A percentile compares a stretch with the other conserved stretches of the same genome.
These are phyloP conservation scores for Fusarium mundagurra DNA, from an alignment of 2,329 filamentous ascomycete species.

Conservation along the genomic window DNA sequence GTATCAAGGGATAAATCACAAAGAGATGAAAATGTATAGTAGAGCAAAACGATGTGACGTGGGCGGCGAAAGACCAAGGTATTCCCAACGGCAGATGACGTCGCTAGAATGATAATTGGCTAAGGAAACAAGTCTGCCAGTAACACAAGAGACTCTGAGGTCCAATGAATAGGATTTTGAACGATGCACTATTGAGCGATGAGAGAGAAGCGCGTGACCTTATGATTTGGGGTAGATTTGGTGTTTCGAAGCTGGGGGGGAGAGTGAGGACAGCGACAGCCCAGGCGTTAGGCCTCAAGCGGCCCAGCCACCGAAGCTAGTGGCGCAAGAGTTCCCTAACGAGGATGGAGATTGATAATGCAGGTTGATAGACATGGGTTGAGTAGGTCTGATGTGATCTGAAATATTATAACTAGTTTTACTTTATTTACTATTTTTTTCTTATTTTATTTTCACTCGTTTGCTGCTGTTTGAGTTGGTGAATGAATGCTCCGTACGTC, in stretches of 20 bases:
- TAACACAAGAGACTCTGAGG: not conserved
- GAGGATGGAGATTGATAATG: conserved; percentile 14
- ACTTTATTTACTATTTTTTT: too few species aligned
- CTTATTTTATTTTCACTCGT: too few species aligned
- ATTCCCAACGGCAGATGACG: conserved; percentile 24
- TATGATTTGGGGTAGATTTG: not conserved
- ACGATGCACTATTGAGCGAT: not conserved
- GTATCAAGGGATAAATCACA: not conserved
- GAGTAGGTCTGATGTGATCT: not conserved
- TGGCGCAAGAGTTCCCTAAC: not conserved
- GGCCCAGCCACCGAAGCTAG: conserved; percentile 16
- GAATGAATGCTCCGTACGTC: not conserved
- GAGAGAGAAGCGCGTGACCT: not conserved
- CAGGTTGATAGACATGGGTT: not conserved
- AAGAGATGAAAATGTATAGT: not conserved
- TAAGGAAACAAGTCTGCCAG: not conserved
- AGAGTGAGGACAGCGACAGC: not conserved
- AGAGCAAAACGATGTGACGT: conserved; percentile 5
- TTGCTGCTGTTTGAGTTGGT: not conserved
- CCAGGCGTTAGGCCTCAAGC: conserved; percentile 11
- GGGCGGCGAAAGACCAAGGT: conserved; percentile 26
- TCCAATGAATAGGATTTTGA: not conserved
- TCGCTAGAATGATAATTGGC: conserved; percentile 7
- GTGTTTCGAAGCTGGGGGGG: conserved; percentile 3
- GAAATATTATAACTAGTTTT: not conserved